Evolutionary conservation across 2,329 filamentous ascomycete genomes (phyloP).

Genomic region (Pleoardoris graminearum): DNA sequence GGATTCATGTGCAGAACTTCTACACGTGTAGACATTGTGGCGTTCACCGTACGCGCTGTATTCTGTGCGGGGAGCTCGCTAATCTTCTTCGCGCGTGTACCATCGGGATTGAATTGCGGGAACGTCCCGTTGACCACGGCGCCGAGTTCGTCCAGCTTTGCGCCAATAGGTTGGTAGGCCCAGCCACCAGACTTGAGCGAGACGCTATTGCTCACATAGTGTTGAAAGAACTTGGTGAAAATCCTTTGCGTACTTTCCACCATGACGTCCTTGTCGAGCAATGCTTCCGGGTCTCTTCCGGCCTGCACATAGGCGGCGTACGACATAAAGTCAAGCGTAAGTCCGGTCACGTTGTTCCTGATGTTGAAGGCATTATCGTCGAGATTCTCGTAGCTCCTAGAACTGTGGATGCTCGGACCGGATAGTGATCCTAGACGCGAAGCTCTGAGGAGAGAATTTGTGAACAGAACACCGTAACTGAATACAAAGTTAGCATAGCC

Average conservation of each 20-base stretch:
- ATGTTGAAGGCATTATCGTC: constrained; percentile 31
- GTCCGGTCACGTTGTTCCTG: constrained; percentile 21
- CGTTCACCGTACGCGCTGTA: constrained; percentile 6
- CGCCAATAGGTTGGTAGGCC: constrained; percentile 29
- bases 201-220: constrained; percentile 27
- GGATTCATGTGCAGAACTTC: constrained; percentile 15
- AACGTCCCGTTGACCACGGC: background rate
- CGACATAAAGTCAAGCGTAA: constrained; percentile 36
- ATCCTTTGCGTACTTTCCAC: constrained; percentile 20
- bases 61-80: constrained; percentile 4
- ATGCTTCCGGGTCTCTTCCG: constrained; percentile 19
- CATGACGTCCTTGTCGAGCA: constrained; percentile 21
- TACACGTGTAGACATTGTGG: constrained; percentile 8
- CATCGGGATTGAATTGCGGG: constrained; percentile 4
- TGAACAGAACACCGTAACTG: constrained; percentile 20
- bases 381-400: background rate
- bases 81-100: constrained; percentile 1
- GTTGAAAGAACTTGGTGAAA: constrained; percentile 39
- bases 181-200: constrained; percentile 25
- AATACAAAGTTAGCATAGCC: background rate
- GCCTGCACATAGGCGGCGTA: constrained; percentile 31
- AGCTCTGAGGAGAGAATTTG: constrained; percentile 14
- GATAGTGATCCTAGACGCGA: constrained; percentile 1
- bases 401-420: background rate
- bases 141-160: constrained; percentile 17